Evolutionary conservation across 1,284 basidiomycete genomes (phyloP).

Genomic region (Sporisorium reilianum): DNA sequence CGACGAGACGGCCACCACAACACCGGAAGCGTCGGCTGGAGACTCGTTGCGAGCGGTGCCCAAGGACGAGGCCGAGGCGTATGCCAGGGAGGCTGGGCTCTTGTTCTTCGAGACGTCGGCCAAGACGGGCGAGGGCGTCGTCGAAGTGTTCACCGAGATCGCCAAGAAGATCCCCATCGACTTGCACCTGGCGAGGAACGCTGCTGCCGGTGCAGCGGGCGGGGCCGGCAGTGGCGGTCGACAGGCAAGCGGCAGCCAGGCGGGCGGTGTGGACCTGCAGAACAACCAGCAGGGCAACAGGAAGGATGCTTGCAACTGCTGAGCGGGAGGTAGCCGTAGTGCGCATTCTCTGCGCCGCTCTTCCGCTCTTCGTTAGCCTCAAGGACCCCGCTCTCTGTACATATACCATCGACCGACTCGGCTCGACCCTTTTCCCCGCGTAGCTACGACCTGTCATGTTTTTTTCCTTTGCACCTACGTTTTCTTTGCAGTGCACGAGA

Average conservation of each 20-base stretch:
- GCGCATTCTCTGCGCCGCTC: background rate
- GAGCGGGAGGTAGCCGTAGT: background rate
- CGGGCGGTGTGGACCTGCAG: conserved; percentile 48
- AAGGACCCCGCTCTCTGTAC: conserved; percentile 15
- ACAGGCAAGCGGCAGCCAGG: conserved; percentile 43
- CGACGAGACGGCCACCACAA: conserved; percentile 72
- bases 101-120: conserved; percentile 98
- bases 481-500: background rate
- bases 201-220: conserved; percentile 31
- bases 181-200: conserved; percentile 51
- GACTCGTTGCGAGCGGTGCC: conserved; percentile 60
- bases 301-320: conserved; percentile 63
- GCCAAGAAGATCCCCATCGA: conserved; percentile 67
- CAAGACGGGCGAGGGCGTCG: conserved; percentile 95
- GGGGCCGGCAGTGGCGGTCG: conserved; percentile 34
- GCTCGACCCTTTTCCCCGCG: background rate
- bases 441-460: conserved; percentile 11
- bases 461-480: background rate
- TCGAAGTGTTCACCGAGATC: conserved; percentile 94
- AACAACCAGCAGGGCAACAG: conserved; percentile 34
- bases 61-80: conserved; percentile 90
- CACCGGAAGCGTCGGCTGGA: conserved; percentile 28
- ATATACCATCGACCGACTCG: conserved; percentile 26
- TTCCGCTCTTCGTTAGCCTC: background rate
- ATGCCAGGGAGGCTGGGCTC: conserved; percentile 90